phyloP scores from a whole-genome alignment of 73 alveolate genomes.

The Paramecium biaurelia region DNA sequence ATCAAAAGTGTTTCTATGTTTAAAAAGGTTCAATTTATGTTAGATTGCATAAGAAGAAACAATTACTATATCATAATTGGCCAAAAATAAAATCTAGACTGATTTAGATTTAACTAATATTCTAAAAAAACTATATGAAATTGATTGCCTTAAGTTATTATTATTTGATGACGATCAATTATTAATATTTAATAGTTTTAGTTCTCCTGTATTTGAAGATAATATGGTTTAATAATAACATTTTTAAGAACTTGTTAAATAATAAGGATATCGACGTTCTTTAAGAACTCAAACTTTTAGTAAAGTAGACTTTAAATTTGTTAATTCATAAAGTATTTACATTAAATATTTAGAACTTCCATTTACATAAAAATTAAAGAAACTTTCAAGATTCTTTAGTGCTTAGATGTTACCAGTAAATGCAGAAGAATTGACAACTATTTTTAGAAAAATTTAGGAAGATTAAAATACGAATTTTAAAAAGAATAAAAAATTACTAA shows the following conservation, averaged over 20 bases:
- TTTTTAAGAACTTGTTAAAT: neutral
- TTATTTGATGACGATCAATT: slow-evolving; percentile 48
- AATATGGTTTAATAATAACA: neutral
- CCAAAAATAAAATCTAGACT: neutral
- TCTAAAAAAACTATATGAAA: slow-evolving; percentile 15
- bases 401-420: neutral
- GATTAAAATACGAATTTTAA: neutral
- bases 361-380: neutral
- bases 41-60: neutral
- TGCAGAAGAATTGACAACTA: neutral
- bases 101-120: slow-evolving; percentile 47
- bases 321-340: neutral
- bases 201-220: slow-evolving; percentile 34
- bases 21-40: neutral
- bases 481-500: neutral
- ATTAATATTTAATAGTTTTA: neutral
- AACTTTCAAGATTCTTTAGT: neutral
- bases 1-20: neutral
- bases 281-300: neutral
- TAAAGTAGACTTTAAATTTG: neutral
- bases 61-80: neutral
- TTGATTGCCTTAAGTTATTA: slow-evolving; percentile 5
- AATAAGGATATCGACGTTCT: neutral
- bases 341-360: neutral
- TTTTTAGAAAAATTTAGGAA: neutral